A percentile compares a stretch with the other conserved stretches of the same genome.
Evolutionary conservation across 192 early-diverging fungal genomes (phyloP).

Genomic region (Phycomyces blakesleeanus): DNA sequence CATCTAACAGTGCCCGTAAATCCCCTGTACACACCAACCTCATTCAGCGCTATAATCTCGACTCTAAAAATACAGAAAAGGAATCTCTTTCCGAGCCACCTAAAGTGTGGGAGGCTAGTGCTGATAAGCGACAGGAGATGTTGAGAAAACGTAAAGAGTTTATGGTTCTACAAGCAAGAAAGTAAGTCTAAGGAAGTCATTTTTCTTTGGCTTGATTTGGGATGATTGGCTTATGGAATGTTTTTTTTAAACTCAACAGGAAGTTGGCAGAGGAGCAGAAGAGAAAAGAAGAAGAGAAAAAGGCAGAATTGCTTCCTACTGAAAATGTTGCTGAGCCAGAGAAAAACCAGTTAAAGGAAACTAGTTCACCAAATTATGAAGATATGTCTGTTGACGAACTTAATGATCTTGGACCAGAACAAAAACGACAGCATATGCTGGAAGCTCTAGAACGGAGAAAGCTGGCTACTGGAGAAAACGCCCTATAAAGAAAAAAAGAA

Average conservation of each 20-base stretch:
- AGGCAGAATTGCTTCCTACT: background rate
- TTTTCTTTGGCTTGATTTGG: no score
- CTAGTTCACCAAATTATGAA: constrained; percentile 6
- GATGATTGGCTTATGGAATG: background rate
- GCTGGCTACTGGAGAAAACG: background rate
- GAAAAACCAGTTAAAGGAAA: no score
- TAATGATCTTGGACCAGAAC: constrained; percentile 25
- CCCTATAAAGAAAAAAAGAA: background rate
- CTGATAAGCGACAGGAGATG: constrained; percentile 56
- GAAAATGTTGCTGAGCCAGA: no score
- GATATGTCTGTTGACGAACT: constrained; percentile 33
- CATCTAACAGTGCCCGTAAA: constrained; percentile 32
- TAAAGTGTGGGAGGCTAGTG: constrained; percentile 57
- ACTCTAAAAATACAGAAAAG: constrained; percentile 33
- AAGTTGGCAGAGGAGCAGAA: background rate
- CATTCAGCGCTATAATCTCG: constrained; percentile 51
- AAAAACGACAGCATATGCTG: constrained; percentile 32
- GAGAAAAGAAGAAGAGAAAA: background rate
- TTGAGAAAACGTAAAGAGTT: constrained; percentile 63
- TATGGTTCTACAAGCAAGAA: constrained; percentile 68
- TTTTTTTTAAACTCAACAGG: background rate
- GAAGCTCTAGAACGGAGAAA: constrained; percentile 30
- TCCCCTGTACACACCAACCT: constrained; percentile 37
- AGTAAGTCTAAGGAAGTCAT: constrained; percentile 46
- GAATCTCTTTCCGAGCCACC: constrained; percentile 41